Percentiles rank a stretch among this genome's conserved stretches.
Conservation (phyloP, 768 basidiomycete genomes). For the Rhizopogon roseolus region DNA sequence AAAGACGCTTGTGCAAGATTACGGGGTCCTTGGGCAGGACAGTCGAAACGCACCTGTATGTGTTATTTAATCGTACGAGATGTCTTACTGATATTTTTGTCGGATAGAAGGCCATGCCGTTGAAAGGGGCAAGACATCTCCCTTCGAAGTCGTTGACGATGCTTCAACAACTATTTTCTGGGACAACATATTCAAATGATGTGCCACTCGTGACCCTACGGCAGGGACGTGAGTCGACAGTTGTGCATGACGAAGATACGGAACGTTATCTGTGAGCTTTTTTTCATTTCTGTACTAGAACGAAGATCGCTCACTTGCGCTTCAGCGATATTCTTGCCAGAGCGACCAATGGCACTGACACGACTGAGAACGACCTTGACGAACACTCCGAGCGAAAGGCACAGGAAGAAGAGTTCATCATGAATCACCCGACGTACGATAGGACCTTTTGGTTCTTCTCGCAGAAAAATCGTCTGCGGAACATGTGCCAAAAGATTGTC, state of each 20-base stretch:
- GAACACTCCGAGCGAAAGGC: constrained; percentile 65
- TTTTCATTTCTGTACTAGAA: neutral
- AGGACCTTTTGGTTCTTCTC: constrained; percentile 87
- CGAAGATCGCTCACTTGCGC: constrained; percentile 1
- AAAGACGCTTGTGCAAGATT: constrained; percentile 65
- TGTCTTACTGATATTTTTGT: constrained; percentile 15
- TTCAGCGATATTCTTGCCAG: constrained; percentile 65
- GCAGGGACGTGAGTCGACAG: constrained; percentile 25
- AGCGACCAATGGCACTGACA: constrained; percentile 47
- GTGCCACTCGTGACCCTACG: constrained; percentile 58
- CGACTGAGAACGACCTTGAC: constrained; percentile 54
- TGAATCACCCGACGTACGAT: constrained; percentile 84
- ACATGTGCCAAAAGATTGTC: constrained; percentile 77
- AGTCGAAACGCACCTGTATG: constrained; percentile 18
- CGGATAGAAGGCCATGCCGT: constrained; percentile 8
- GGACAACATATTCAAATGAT: constrained; percentile 44
- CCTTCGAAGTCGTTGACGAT: constrained; percentile 53
- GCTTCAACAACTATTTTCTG: constrained; percentile 64
- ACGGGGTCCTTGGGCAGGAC: constrained; percentile 35
- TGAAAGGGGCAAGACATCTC: constrained; percentile 43
- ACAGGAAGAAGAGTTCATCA: constrained; percentile 82
- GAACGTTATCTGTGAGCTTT: constrained; percentile 69
- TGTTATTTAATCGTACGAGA: constrained; percentile 13
- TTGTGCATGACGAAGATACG: constrained; percentile 45
- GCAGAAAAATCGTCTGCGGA: constrained; percentile 70